Evolutionary conservation across 768 basidiomycete genomes (phyloP), one percentile per base, ranked within the genome.

Genomic region (Tephrocybe sp.): DNA sequence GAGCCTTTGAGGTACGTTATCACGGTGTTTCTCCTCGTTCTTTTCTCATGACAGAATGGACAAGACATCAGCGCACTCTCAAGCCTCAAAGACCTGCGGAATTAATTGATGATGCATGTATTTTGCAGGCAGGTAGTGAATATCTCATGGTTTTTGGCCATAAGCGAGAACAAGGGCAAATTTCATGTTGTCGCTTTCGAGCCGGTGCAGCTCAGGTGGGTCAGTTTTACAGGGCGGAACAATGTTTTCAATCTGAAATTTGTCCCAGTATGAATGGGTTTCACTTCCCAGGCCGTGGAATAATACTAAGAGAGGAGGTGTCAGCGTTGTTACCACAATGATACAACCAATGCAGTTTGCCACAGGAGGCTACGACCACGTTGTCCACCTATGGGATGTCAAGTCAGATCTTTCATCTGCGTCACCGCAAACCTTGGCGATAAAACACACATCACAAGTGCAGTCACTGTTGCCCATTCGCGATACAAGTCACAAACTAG

Each of bases 301-400:
- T 50, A 49, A 41, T n/a, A 34, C n/a, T 12, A 76, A 67, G 54
- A 74, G 65, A 52, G 56, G 62, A 12, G 78, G 76, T 3, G 66
- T 71, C 22, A 77, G 75, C 43, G 69, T 72, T 15, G 54, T 78
- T 10, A 59, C 72, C n/a, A 33, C 72, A 12, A 61, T 78, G 64
- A 59, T 65, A 57, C 71, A 70, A 27, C 68, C 71, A 11, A 57
- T 63, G 30, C 61, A 65, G 61, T 79, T 80, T 58, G 76, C 67
- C 3, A 79, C 68, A 8, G 79, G 77, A 21, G 77, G 78, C 4
- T 69, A 75, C 40, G 76, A 79, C 58, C 77, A 77, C 46, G 46
- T 55, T 30, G 67, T 80, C 15, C 76, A 77, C 48, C 57, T 78
- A 5, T 79, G 79, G 79, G 62, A 68, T 13, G 46, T 77, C 24